Percentiles rank a stretch among this genome's conserved stretches.
These are phyloP conservation scores for Pyracantha coccinea DNA, from an alignment of 331 rosid genomes.

Conservation along the genomic window DNA sequence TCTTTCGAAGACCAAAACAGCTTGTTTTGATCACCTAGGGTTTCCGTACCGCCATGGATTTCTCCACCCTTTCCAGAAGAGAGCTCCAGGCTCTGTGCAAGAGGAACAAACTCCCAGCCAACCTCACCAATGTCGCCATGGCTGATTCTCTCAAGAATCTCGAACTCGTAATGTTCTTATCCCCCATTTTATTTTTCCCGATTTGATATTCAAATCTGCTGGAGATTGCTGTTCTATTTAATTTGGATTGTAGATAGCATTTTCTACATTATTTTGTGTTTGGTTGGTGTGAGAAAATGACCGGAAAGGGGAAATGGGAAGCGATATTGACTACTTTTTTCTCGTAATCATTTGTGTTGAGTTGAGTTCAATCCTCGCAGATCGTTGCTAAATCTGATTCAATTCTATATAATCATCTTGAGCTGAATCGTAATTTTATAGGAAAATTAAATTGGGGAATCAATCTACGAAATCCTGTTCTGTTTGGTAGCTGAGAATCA, in stretches of 20 bases:
- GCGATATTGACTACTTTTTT: neutral
- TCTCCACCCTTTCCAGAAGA: conserved; percentile 63
- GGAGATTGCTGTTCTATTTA: neutral
- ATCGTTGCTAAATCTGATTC: neutral
- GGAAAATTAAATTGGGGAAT: neutral
- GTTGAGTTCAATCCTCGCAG: neutral
- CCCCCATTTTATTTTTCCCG: neutral
- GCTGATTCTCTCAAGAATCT: conserved; percentile 70
- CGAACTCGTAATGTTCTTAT: conserved; percentile 24
- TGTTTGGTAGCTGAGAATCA: neutral
- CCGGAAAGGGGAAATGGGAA: neutral
- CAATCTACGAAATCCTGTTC: too few relatives aligned
- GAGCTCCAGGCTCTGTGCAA: conserved; percentile 83
- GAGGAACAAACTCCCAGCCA: conserved; percentile 89
- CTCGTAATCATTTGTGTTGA: neutral
- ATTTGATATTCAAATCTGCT: neutral
- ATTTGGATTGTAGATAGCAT: neutral
- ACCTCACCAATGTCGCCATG: conserved; percentile 79
- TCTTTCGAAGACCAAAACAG: conserved; percentile 26
- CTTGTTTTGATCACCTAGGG: conserved; percentile 23
- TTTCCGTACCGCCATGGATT: conserved; percentile 42
- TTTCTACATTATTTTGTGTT: neutral
- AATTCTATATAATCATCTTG: neutral
- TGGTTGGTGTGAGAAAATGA: neutral
- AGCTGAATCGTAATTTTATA: neutral